Percentiles rank a stretch among this genome's conserved stretches.
phyloP scores from a whole-genome alignment of 192 early-diverging fungal species.

The Coemansia sp. region DNA sequence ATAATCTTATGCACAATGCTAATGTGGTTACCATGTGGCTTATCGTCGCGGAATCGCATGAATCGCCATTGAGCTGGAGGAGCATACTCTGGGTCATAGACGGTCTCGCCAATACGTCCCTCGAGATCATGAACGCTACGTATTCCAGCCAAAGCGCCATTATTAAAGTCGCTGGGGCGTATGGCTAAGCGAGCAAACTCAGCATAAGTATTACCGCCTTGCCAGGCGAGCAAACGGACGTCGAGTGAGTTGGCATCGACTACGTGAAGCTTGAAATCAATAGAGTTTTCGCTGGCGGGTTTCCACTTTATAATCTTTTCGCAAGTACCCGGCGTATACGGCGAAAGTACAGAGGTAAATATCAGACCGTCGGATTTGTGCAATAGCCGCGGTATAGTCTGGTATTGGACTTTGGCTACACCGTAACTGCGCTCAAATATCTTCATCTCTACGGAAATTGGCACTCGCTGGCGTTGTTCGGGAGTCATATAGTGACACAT shows the following conservation, averaged over 20 bases:
- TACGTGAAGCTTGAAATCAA: conserved; percentile 70
- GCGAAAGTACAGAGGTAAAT: conserved; percentile 65
- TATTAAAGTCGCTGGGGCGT: conserved; percentile 56
- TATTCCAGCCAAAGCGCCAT: not conserved
- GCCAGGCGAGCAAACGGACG: conserved; percentile 60
- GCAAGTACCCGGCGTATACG: conserved; percentile 71
- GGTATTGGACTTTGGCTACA: conserved; percentile 58
- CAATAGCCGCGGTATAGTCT: conserved; percentile 62
- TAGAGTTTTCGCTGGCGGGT: conserved; percentile 77
- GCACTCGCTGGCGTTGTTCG: not conserved
- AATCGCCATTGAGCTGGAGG: conserved; percentile 65
- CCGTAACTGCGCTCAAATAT: conserved; percentile 69
- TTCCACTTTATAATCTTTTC: conserved; percentile 83
- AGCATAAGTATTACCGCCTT: conserved; percentile 37
- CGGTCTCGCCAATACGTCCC: conserved; percentile 66
- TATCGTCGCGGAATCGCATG: conserved; percentile 82
- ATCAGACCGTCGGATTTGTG: conserved; percentile 79
- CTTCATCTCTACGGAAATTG: conserved; percentile 62
- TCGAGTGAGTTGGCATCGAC: conserved; percentile 40
- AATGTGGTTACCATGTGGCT: conserved; percentile 70
- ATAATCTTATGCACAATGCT: conserved; percentile 63
- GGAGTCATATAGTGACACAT: conserved; percentile 8
- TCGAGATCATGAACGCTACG: conserved; percentile 30
- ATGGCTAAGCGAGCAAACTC: conserved; percentile 61
- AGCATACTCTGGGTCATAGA: conserved; percentile 58